Percentiles rank a stretch among this genome's conserved stretches.
Conservation (phyloP, 2,329 filamentous ascomycete species). For the Colletotrichum australisinense region DNA sequence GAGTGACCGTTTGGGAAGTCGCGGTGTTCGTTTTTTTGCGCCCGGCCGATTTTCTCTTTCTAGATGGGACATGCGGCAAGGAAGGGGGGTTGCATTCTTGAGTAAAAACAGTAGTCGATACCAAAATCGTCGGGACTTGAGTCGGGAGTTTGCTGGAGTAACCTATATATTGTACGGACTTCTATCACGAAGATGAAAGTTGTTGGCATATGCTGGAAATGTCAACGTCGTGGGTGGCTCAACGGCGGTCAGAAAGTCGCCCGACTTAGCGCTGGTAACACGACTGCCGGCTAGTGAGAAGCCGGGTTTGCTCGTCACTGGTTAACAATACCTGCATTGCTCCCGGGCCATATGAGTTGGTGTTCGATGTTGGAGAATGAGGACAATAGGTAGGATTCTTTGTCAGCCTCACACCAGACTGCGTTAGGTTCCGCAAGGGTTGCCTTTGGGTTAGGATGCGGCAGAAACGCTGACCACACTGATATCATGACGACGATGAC, state of each 20-base stretch:
- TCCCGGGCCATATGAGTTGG: background rate
- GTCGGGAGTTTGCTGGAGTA: background rate
- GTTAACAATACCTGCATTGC: background rate
- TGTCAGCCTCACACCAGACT: background rate
- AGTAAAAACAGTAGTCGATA: background rate
- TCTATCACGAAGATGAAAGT: background rate
- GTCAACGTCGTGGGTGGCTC: background rate
- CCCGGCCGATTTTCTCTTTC: conserved; percentile 4
- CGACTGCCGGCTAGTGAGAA: background rate
- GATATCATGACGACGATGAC: background rate
- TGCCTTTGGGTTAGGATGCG: background rate
- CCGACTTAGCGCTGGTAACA: background rate
- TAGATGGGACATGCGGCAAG: background rate
- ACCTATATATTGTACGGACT: background rate
- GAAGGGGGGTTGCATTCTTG: background rate
- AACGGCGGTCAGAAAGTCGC: background rate
- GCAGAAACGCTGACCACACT: background rate
- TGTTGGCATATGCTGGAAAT: background rate
- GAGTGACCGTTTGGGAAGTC: conserved; percentile 18
- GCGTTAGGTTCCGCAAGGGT: background rate
- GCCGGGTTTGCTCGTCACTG: background rate
- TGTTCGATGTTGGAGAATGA: background rate
- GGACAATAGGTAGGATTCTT: background rate
- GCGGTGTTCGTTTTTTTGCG: background rate
- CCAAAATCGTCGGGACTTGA: background rate